Evolutionary conservation across 108 stramenopile species (phyloP).

Genomic region (Cyclotella cryptica): DNA sequence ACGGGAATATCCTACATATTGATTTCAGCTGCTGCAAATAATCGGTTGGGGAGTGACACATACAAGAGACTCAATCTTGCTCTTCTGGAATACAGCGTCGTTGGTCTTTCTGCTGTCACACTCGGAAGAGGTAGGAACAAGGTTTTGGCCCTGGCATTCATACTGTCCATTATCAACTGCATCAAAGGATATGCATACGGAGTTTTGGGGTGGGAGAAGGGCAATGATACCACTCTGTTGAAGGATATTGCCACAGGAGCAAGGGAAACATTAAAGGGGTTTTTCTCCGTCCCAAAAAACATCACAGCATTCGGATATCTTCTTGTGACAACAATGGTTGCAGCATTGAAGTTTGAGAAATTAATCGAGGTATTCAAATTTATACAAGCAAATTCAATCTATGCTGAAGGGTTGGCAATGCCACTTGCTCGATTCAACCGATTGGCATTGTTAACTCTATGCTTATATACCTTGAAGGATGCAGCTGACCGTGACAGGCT

Average conservation of each 20-base stretch:
- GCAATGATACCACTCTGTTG: slow-evolving; percentile 5
- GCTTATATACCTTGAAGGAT: slow-evolving; percentile 69
- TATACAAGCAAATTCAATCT: not conserved
- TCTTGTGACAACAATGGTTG: slow-evolving; percentile 42
- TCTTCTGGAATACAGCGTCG: slow-evolving; percentile 32
- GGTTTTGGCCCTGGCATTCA: slow-evolving; percentile 23
- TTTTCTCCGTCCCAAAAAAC: slow-evolving; percentile 30
- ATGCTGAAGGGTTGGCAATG: slow-evolving; percentile 10
- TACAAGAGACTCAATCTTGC: slow-evolving; percentile 71
- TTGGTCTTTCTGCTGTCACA: slow-evolving; percentile 27
- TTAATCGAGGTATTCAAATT: slow-evolving; percentile 40
- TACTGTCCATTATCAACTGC: slow-evolving; percentile 22
- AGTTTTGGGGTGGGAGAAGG: slow-evolving; percentile 55
- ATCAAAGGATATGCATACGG: slow-evolving; percentile 63
- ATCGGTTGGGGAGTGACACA: slow-evolving; percentile 71
- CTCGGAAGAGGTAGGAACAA: slow-evolving; percentile 23
- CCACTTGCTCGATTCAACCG: slow-evolving; percentile 49
- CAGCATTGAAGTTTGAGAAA: slow-evolving; percentile 39
- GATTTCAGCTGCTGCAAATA: slow-evolving; percentile 50
- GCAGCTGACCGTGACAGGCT: slow-evolving; percentile 73
- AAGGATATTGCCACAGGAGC: slow-evolving; percentile 23
- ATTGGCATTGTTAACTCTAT: slow-evolving; percentile 51
- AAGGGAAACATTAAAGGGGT: slow-evolving; percentile 20
- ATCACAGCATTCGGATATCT: slow-evolving; percentile 40
- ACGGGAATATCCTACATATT: slow-evolving; percentile 59